Evolutionary conservation across 306 rosid species (phyloP).

Genomic region (Dalbergia cultrata): DNA sequence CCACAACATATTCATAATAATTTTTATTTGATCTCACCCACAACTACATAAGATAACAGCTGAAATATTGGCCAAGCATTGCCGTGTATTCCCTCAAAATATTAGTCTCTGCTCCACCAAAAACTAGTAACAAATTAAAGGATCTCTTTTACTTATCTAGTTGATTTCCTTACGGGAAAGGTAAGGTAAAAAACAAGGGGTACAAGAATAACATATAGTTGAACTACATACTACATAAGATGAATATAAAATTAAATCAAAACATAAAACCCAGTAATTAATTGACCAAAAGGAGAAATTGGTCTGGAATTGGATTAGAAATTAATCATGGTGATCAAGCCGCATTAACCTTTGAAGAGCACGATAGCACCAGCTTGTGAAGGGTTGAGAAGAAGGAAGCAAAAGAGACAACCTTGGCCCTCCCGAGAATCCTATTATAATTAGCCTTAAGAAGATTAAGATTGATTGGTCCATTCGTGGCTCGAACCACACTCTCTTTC

Average conservation of each 20-base stretch:
- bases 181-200: too few relatives aligned
- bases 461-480: neutral
- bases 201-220: neutral
- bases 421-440: slow-evolving; percentile 37
- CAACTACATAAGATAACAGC: neutral
- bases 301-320: neutral
- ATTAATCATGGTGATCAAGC: slow-evolving; percentile 33
- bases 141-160: neutral
- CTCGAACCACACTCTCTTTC: slow-evolving; percentile 31
- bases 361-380: slow-evolving; percentile 45
- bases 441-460: slow-evolving; percentile 11
- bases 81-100: neutral
- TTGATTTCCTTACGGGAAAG: neutral
- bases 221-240: neutral
- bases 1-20: neutral
- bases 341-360: slow-evolving; percentile 51
- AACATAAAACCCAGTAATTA: neutral
- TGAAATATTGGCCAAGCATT: neutral
- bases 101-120: neutral
- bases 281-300: neutral
- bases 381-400: slow-evolving; percentile 48
- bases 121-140: neutral
- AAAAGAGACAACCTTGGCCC: slow-evolving; percentile 49
- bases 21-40: neutral
- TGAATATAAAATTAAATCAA: neutral